Conservation (phyloP, 2,329 filamentous ascomycete genomes). For the Diplocarpon rosae region DNA sequence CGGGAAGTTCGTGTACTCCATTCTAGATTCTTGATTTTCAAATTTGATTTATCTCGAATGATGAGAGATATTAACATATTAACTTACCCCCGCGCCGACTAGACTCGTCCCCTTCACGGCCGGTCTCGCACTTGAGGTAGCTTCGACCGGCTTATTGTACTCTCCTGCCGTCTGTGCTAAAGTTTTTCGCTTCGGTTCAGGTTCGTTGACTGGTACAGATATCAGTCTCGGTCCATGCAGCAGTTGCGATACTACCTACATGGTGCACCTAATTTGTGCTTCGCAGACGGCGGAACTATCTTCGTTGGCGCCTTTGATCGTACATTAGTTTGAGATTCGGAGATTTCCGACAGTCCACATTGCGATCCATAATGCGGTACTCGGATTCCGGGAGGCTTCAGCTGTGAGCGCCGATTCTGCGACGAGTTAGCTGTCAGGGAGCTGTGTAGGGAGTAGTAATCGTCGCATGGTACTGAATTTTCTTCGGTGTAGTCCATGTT, state of each 20-base stretch:
- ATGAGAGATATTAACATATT: not conserved
- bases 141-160: constrained; percentile 30
- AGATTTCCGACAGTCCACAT: constrained; percentile 40
- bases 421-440: constrained; percentile 5
- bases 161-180: constrained; percentile 45
- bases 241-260: constrained; percentile 11
- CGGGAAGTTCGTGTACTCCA: not conserved
- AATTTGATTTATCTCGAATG: not conserved
- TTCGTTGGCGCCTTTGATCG: constrained; percentile 35
- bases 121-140: constrained; percentile 33
- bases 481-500: constrained; percentile 22
- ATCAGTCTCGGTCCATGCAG: not conserved
- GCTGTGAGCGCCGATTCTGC: constrained; percentile 22
- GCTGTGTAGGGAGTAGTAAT: not conserved
- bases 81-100: constrained; percentile 19
- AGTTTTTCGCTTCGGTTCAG: constrained; percentile 50
- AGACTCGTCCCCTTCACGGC: constrained; percentile 23
- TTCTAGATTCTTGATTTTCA: not conserved
- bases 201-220: constrained; percentile 35
- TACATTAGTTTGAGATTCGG: constrained; percentile 49
- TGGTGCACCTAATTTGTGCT: constrained; percentile 33
- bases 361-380: too few species aligned
- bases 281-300: constrained; percentile 35
- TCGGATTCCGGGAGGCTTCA: constrained; percentile 15
- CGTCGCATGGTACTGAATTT: constrained; percentile 18